phyloP scores from a whole-genome alignment of 179 eudicot genomes.

The Amaranthus tricolor region DNA sequence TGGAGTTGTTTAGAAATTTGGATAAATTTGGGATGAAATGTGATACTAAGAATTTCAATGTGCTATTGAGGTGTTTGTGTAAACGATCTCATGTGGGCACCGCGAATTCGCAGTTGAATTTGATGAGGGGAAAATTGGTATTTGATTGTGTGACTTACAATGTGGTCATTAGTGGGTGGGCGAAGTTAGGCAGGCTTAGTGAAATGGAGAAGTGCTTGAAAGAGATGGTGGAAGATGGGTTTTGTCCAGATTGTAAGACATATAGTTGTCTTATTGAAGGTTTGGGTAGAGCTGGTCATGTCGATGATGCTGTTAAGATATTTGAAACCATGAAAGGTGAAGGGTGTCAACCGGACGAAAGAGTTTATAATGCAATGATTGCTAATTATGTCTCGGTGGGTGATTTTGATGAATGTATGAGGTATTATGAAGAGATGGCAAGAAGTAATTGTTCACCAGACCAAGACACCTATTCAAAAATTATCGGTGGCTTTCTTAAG shows the following conservation, averaged over 20 bases:
- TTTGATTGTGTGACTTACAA: conserved; percentile 50
- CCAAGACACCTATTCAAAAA: conserved; percentile 51
- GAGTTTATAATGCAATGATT: conserved; percentile 78
- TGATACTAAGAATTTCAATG: conserved; percentile 55
- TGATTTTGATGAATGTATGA: conserved; percentile 59
- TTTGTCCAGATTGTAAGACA: conserved; percentile 58
- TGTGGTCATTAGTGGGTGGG: conserved; percentile 71
- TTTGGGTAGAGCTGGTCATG: conserved; percentile 70
- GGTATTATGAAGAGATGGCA: conserved; percentile 52
- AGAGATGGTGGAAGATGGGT: conserved; percentile 71
- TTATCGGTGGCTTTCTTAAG: conserved; percentile 59
- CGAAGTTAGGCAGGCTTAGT: conserved; percentile 55
- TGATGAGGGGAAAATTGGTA: conserved; percentile 57
- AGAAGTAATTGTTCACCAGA: conserved; percentile 49
- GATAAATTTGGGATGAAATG: conserved; percentile 54
- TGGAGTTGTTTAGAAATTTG: conserved; percentile 50
- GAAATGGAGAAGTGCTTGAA: conserved; percentile 65
- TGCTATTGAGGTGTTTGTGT: conserved; percentile 59
- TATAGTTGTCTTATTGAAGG: conserved; percentile 69
- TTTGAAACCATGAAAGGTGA: conserved; percentile 52
- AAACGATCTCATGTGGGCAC: conserved; percentile 53
- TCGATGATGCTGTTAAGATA: conserved; percentile 64
- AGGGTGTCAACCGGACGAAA: conserved; percentile 38
- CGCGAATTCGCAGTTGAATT: conserved; percentile 55
- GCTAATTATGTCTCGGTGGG: conserved; percentile 46